phyloP scores from a whole-genome alignment of 2,329 filamentous ascomycete genomes.

The Pestalotiopsis fici region DNA sequence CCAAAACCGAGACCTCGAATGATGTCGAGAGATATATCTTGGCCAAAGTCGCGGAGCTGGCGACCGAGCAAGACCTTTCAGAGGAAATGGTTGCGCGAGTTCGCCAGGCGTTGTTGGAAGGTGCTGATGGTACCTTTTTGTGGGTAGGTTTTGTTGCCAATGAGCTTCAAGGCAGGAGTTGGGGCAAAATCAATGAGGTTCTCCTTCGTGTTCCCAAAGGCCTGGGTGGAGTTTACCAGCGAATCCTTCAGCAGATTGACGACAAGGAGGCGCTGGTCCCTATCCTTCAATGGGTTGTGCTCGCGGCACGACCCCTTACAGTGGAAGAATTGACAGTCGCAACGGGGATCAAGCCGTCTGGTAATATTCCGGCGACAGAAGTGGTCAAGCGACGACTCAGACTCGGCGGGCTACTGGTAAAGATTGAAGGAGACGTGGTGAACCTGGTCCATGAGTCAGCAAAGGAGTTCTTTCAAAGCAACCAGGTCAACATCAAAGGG shows the following conservation, averaged over 20 bases:
- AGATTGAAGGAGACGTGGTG: constrained; percentile 6
- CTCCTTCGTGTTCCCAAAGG: constrained; percentile 21
- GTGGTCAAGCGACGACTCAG: constrained; percentile 1
- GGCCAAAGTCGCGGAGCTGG: constrained; percentile 20
- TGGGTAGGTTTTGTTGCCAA: constrained; percentile 10
- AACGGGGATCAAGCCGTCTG: constrained; percentile 11
- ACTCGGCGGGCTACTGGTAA: constrained; percentile 3
- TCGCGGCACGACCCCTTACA: constrained; percentile 24
- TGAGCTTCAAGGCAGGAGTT: constrained; percentile 17
- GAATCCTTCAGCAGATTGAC: constrained; percentile 20
- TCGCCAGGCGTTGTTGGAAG: constrained; percentile 16
- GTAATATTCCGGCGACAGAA: constrained; percentile 1
- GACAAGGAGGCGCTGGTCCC: constrained; percentile 19
- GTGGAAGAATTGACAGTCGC: constrained; percentile 21
- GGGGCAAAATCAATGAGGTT: constrained; percentile 17
- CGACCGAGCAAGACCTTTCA: constrained; percentile 17
- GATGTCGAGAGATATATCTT: constrained; percentile 20
- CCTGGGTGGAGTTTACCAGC: constrained; percentile 21
- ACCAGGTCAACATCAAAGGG: constrained; percentile 22
- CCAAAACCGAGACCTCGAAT: constrained; percentile 13
- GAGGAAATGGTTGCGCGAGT: constrained; percentile 14
- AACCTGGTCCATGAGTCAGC: constrained; percentile 24
- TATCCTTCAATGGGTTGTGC: constrained; percentile 24
- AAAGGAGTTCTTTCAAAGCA: constrained; percentile 23
- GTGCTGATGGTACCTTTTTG: constrained; percentile 22